These are phyloP conservation scores for Cyclotella sp. DNA, from an alignment of 108 stramenopile species.

Conservation along the genomic window DNA sequence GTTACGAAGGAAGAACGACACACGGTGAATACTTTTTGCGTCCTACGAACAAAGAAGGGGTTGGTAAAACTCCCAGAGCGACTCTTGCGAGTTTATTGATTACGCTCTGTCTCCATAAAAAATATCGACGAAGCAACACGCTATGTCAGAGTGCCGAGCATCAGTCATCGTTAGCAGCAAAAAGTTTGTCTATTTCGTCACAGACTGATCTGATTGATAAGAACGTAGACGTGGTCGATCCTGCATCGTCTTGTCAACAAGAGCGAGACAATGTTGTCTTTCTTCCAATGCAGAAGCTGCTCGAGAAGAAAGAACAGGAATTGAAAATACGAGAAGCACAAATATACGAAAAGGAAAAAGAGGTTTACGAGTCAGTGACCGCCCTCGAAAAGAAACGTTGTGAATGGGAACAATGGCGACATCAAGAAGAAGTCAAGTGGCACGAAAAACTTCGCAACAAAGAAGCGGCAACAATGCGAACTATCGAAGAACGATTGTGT, in stretches of 20 bases:
- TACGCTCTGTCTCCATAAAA: constrained; percentile 20
- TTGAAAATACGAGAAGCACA: constrained; percentile 36
- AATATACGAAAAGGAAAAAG: constrained; percentile 32
- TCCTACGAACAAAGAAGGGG: neutral
- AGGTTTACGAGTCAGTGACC: constrained; percentile 19
- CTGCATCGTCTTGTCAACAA: constrained; percentile 4
- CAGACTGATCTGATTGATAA: constrained; percentile 12
- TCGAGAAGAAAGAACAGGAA: constrained; percentile 24
- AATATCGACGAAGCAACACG: neutral
- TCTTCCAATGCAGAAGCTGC: neutral
- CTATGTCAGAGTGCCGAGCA: neutral
- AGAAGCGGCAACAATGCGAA: constrained; percentile 41
- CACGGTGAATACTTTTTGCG: constrained; percentile 27
- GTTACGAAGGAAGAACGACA: constrained; percentile 20
- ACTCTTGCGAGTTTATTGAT: neutral
- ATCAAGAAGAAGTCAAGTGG: constrained; percentile 44
- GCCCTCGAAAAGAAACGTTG: constrained; percentile 39
- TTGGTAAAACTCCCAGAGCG: neutral
- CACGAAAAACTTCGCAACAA: constrained; percentile 53
- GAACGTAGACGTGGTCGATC: constrained; percentile 11
- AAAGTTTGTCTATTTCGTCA: constrained; percentile 27
- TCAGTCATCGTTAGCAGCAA: neutral
- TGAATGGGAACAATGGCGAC: constrained; percentile 53
- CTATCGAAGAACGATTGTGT: constrained; percentile 39
- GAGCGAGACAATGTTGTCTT: neutral